Evolutionary conservation across 257 asterid genomes (phyloP).

Genomic region (Fraxinus pennsylvanica): DNA sequence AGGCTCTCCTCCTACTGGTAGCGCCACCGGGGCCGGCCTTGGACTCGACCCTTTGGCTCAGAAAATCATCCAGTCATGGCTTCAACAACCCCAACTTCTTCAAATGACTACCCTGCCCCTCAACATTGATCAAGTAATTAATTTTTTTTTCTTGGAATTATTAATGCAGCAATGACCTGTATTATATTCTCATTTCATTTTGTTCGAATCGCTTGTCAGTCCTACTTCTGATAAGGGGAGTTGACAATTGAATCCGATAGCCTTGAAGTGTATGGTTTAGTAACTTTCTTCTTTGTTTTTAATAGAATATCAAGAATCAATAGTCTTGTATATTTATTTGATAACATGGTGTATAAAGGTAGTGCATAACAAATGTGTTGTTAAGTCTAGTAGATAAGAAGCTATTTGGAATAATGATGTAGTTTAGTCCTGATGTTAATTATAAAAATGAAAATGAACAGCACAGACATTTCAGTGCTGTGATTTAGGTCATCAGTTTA

Average conservation of each 20-base stretch:
- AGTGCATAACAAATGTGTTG: background rate
- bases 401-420: background rate
- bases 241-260: background rate
- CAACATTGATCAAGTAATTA: constrained; percentile 65
- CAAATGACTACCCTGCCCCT: constrained; percentile 60
- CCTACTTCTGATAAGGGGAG: no score
- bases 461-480: background rate
- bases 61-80: constrained; percentile 55
- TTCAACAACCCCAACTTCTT: constrained; percentile 51
- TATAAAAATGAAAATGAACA: no score
- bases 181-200: background rate
- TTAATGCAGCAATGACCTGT: background rate
- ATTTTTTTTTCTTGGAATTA: background rate
- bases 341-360: background rate
- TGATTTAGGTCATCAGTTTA: background rate
- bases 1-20: constrained; percentile 51
- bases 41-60: constrained; percentile 63
- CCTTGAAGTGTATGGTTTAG: background rate
- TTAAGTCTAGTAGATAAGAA: background rate
- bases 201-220: background rate
- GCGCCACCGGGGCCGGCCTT: constrained; percentile 80
- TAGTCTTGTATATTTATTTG: background rate
- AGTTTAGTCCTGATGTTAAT: background rate
- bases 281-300: background rate
- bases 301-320: background rate